Evolutionary conservation across 352 stramenopile species (phyloP), one percentile per base, ranked within the genome.

Genomic region (Globisporangium nagaii): DNA sequence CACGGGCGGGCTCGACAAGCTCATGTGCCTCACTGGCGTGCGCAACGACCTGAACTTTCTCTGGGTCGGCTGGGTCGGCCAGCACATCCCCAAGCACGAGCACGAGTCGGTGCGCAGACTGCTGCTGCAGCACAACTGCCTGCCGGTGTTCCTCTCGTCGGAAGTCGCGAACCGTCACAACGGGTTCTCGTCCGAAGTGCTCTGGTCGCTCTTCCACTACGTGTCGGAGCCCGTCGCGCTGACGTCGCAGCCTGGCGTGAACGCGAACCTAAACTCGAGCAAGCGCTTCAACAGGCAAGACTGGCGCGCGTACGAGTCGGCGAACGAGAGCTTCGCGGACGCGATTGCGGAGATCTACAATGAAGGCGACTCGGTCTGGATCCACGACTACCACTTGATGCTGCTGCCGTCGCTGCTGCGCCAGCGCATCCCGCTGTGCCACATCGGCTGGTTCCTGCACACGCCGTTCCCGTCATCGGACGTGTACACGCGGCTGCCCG

Each of bases 171-270:
- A 75, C 17, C 82, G 83, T 53, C 89, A 96, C 68, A 90, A 80
- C 19, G 66, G 73, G n/a, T 96, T 96, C 55, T 95, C 83, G 24
- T 91, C 90, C 9, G 85, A 96, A 56, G 86, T 96, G 47, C 66
- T 96, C n/a, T 96, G 87, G 87, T 90, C 87, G 40, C 67, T 96
- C 9, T 96, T 96, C 52, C 87, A 96, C 66, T 96, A 96, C 42
- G 85, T 96, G 7, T 87, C 86, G 32, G 79, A 90, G 53, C 75
- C 79, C 0, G 68, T 84, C 22, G 65, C 75, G 1, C 63, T 81
- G n/a, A 71, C 66, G 13, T 62, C 70, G 17, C 83, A 76, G 27
- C 49, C 62, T 4, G 70, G 68, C 5, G 53, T 53, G 13, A 68
- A 69, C 31, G 53, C 71, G 40, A 71, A 53, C 32, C 75, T 82